Conservation (phyloP, 176 grass and related monocot genomes). For the Oryza glumipatula region DNA sequence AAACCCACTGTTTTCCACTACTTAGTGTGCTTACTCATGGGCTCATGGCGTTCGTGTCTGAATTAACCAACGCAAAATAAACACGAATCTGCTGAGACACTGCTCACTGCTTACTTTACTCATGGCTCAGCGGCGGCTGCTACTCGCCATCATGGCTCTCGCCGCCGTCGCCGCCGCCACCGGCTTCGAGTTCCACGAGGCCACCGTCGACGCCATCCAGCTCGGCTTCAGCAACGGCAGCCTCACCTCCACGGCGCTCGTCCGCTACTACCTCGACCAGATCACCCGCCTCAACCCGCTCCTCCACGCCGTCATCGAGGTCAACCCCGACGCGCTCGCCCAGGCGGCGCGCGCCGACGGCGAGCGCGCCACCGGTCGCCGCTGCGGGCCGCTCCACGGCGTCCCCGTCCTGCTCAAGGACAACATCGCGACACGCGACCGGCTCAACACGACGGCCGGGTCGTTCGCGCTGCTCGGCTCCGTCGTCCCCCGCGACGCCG, state of each 20-base stretch:
- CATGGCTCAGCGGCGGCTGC: neutral
- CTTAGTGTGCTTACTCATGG: too few species aligned
- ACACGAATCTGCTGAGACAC: too few species aligned
- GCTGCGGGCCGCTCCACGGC: conserved; percentile 39
- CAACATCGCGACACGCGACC: too few species aligned
- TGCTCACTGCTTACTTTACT: too few species aligned
- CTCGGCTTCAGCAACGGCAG: conserved; percentile 42
- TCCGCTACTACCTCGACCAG: conserved; percentile 30
- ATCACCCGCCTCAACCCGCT: conserved; percentile 48
- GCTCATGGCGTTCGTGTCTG: too few species aligned
- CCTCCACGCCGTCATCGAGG: conserved; percentile 53
- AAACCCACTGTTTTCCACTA: too few species aligned
- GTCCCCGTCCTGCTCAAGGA: conserved; percentile 16
- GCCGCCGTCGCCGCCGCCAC: too few species aligned
- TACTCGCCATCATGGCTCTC: neutral
- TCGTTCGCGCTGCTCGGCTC: conserved; percentile 73
- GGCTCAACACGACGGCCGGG: conserved; percentile 67
- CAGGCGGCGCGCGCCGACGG: conserved; percentile 43
- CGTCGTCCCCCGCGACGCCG: conserved; percentile 48
- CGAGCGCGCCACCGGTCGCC: neutral
- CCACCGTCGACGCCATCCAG: conserved; percentile 55
- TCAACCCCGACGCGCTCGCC: conserved; percentile 37
- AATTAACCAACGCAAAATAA: too few species aligned
- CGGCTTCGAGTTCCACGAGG: conserved; percentile 46
- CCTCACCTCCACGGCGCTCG: conserved; percentile 44